Evolutionary conservation across 768 basidiomycete genomes (phyloP), one percentile per base, ranked within the genome.

Genomic region (Ramaria sp.): DNA sequence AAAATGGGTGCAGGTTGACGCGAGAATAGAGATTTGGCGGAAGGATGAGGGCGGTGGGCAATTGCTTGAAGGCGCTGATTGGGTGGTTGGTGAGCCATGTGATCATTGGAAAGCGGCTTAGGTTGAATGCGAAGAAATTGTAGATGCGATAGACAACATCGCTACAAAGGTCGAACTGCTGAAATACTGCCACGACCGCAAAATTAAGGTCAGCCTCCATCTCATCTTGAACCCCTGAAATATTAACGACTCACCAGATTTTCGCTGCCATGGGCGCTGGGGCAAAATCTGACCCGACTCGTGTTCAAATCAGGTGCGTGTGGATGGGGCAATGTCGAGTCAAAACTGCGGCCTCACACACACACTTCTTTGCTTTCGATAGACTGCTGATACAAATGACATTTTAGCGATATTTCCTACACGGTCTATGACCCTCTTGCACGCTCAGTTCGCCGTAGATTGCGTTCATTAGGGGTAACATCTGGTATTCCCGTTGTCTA

Each of bases 181-280:
- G 7, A 83, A 88, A 57, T 86, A 94, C 68, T 99, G 95, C 64
- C 80, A 88, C 63, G 80, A 84, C 55, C 75, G 86, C 60, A 66
- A 75, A 17, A 82, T 98, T 69, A 92, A 89, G 74, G 91, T 88
- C 48, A 2, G 68, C 55, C 20, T n/a, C 6, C 45, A 12, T 20
- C 11, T 59, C 24, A 12, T 19, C 31, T n/a, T 42, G 13, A 51
- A 61, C n/a, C 51, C 11, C 47, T 41, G 19, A 31, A 13, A n/a
- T 22, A 37, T 34, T 19, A 30, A 37, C 15, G 7, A 13, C 57
- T 12, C 55, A 24, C 45, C 60, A 88, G 86, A 86, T 94, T 17
- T 96, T 98, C 70, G 91, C 94, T 0, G 92, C 92, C 24, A 96
- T 99, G 92, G 96, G 96, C 30, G 90, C 94, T 3, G 85, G 93